Conservation (phyloP, 805 yeast genomes). For the Ogataea pilisensis region DNA sequence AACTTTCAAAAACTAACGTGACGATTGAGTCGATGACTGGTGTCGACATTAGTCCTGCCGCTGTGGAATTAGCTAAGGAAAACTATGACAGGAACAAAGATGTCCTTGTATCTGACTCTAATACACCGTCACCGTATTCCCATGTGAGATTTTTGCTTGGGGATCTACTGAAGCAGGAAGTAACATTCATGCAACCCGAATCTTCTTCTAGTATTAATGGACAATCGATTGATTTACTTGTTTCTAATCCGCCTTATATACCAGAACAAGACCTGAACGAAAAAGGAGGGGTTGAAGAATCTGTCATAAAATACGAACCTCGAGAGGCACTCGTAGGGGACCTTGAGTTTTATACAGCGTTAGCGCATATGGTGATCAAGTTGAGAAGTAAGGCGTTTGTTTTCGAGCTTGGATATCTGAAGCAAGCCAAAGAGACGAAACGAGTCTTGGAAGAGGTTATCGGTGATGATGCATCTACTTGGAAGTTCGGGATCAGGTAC, state of each 20-base stretch:
- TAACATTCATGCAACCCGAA: neutral
- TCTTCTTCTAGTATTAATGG: too few species aligned
- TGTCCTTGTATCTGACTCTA: neutral
- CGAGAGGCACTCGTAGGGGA: constrained; percentile 74
- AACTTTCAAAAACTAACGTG: constrained; percentile 32
- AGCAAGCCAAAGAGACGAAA: constrained; percentile 42
- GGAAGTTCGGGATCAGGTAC: constrained; percentile 43
- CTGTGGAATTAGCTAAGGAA: constrained; percentile 45
- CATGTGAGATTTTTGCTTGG: constrained; percentile 18
- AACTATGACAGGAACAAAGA: constrained; percentile 33
- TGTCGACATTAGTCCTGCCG: constrained; percentile 52
- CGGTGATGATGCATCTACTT: too few species aligned
- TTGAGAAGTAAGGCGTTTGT: constrained; percentile 53
- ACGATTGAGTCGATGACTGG: constrained; percentile 30
- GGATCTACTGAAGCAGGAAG: constrained; percentile 16
- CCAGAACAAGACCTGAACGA: constrained; percentile 41
- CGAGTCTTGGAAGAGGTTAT: neutral
- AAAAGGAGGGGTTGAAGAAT: constrained; percentile 45
- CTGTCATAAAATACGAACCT: constrained; percentile 78
- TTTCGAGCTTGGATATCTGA: constrained; percentile 67
- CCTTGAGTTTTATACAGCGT: constrained; percentile 59
- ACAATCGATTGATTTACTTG: constrained; percentile 44
- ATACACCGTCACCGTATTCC: neutral
- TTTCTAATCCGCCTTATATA: constrained; percentile 93
- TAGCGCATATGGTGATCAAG: constrained; percentile 40